Conservation (phyloP, 2,329 filamentous ascomycete genomes). For the Exserohilum turcica region DNA sequence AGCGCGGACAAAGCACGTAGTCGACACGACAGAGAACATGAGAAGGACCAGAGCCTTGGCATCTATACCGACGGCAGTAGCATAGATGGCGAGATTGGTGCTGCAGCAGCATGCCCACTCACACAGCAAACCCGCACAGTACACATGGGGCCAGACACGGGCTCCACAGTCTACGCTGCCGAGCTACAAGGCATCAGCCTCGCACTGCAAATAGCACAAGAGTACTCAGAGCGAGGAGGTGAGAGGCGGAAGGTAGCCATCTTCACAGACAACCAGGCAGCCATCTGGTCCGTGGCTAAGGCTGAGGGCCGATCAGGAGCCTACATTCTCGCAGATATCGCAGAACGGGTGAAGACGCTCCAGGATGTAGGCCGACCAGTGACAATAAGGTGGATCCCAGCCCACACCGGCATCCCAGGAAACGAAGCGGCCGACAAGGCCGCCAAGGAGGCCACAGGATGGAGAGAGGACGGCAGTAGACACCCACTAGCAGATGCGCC, state of each 20-base stretch:
- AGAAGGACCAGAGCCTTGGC: constrained; percentile 16
- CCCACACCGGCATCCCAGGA: too few relatives aligned
- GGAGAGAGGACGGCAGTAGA: constrained; percentile 16
- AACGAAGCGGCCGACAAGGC: too few relatives aligned
- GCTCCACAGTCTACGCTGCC: constrained; percentile 18
- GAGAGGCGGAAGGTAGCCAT: constrained; percentile 13
- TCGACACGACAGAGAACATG: constrained; percentile 18
- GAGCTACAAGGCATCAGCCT: constrained; percentile 23
- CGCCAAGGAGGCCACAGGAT: too few relatives aligned
- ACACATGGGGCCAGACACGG: constrained; percentile 16
- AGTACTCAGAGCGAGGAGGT: constrained; percentile 17
- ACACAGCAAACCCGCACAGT: constrained; percentile 15
- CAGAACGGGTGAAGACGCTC: constrained; percentile 13
- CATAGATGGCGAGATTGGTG: constrained; percentile 20
- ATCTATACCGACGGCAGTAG: constrained; percentile 30
- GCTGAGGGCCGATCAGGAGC: too few relatives aligned
- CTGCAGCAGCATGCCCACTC: constrained; percentile 20
- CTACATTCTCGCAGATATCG: constrained; percentile 23
- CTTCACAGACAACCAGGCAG: constrained; percentile 26
- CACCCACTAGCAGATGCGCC: constrained; percentile 16
- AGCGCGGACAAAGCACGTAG: constrained; percentile 14
- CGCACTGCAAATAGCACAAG: constrained; percentile 22
- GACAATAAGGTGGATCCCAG: neutral
- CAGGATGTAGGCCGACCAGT: constrained; percentile 2
- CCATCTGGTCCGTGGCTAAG: constrained; percentile 18